These are phyloP conservation scores for Magnolia changhungtana DNA, from an alignment of 164 flowering plant genomes.

Conservation along the genomic window DNA sequence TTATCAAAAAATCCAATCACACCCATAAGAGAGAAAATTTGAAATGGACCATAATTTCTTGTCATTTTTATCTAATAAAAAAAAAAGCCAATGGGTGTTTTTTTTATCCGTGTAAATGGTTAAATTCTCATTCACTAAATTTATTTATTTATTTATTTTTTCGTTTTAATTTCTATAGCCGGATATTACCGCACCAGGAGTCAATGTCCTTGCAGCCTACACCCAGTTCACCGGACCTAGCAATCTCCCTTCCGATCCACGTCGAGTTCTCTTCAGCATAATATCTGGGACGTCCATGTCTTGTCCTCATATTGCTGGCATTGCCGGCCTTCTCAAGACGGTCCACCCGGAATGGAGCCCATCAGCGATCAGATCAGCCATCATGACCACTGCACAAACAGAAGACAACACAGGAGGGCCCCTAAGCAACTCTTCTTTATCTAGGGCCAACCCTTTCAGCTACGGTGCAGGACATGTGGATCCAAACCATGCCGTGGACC, in stretches of 20 bases:
- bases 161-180: not conserved
- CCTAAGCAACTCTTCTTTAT: not conserved
- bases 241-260: not conserved
- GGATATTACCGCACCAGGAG: slow-evolving; percentile 6
- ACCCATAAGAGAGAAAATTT: too few relatives aligned
- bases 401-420: not conserved
- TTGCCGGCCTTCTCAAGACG: slow-evolving; percentile 11
- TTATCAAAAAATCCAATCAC: too few relatives aligned
- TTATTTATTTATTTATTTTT: not conserved
- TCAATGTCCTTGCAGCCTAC: not conserved
- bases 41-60: too few relatives aligned
- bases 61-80: too few relatives aligned
- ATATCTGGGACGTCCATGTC: slow-evolving; percentile 22
- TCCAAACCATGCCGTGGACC: slow-evolving; percentile 7
- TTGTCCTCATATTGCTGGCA: slow-evolving; percentile 14
- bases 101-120: too few relatives aligned
- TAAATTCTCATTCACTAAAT: not conserved
- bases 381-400: slow-evolving; percentile 8
- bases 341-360: slow-evolving; percentile 7
- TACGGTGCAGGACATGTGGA: slow-evolving; percentile 9
- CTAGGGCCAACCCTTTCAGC: not conserved
- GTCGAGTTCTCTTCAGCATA: slow-evolving; percentile 5
- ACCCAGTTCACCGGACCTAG: not conserved
- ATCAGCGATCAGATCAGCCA: slow-evolving; percentile 3
- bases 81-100: too few relatives aligned